These are phyloP conservation scores for Lecanicillium sp. DNA, from an alignment of 2,329 filamentous ascomycete species.

Conservation along the genomic window DNA sequence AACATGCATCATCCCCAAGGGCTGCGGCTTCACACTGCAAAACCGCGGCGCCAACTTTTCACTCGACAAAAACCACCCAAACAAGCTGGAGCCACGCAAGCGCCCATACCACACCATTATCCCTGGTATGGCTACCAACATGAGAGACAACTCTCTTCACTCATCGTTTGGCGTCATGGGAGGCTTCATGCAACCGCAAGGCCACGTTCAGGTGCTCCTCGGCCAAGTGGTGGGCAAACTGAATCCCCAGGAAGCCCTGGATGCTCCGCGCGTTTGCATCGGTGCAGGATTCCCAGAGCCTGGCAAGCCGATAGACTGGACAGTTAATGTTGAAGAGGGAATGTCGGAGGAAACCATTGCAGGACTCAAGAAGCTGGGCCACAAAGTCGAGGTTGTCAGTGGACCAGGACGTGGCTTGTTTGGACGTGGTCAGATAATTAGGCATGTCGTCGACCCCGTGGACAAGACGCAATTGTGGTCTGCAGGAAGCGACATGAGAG, in stretches of 20 bases:
- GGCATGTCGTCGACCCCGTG: constrained; percentile 60
- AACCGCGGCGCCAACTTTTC: constrained; percentile 87
- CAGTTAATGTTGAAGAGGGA: constrained; percentile 75
- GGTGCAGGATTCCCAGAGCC: constrained; percentile 61
- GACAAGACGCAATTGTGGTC: constrained; percentile 72
- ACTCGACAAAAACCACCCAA: constrained; percentile 64
- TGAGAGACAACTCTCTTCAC: constrained; percentile 64
- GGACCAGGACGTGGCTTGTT: constrained; percentile 63
- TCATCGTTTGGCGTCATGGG: constrained; percentile 95
- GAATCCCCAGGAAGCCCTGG: constrained; percentile 79
- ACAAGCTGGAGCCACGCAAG: constrained; percentile 71
- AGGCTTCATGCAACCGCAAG: constrained; percentile 97
- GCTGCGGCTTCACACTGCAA: constrained; percentile 88
- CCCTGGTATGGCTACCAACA: constrained; percentile 78
- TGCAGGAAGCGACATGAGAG: constrained; percentile 79
- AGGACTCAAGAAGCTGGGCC: constrained; percentile 61
- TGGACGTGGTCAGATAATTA: constrained; percentile 80
- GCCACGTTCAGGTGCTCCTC: constrained; percentile 85
- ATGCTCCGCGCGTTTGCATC: constrained; percentile 86
- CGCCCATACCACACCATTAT: constrained; percentile 98
- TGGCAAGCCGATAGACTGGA: constrained; percentile 49
- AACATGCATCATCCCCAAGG: constrained; percentile 72
- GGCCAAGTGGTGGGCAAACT: constrained; percentile 79
- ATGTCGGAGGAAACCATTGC: constrained; percentile 61
- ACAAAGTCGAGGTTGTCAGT: constrained; percentile 60